Conservation (phyloP, 495 filamentous ascomycete species). For the Cryomyces minteri region DNA sequence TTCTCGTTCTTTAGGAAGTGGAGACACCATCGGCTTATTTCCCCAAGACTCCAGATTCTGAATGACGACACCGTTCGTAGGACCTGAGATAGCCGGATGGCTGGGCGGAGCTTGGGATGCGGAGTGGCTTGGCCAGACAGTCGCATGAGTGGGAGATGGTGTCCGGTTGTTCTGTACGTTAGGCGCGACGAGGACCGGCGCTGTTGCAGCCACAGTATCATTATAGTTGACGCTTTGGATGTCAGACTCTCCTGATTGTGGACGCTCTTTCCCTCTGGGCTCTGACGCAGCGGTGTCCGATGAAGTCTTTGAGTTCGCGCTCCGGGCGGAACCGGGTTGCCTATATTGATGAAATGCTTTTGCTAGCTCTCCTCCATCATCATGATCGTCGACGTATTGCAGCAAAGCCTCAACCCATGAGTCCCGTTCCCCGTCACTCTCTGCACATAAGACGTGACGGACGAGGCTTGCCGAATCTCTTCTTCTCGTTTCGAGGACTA, state of each 20-base stretch:
- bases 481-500: conserved; percentile 87
- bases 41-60: conserved; percentile 80
- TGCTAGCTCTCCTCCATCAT: conserved; percentile 5
- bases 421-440: conserved; percentile 85
- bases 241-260: background rate
- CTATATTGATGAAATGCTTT: background rate
- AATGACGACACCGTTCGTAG: conserved; percentile 72
- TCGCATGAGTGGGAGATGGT: conserved; percentile 22
- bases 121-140: conserved; percentile 1
- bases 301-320: background rate
- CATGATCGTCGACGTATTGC: conserved; percentile 68
- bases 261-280: background rate
- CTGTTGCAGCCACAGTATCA: conserved; percentile 53
- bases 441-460: conserved; percentile 89
- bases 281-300: background rate
- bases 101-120: conserved; percentile 1
- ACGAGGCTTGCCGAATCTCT: conserved; percentile 83
- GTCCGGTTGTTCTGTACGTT: conserved; percentile 18
- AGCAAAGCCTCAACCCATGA: conserved; percentile 82
- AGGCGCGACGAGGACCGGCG: conserved; percentile 36
- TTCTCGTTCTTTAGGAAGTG: conserved; percentile 52
- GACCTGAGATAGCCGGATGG: conserved; percentile 50
- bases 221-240: conserved; percentile 77
- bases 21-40: conserved; percentile 35
- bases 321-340: background rate